Conservation (phyloP, 805 yeast genomes). For the Nakazawaea ambrosiae region DNA sequence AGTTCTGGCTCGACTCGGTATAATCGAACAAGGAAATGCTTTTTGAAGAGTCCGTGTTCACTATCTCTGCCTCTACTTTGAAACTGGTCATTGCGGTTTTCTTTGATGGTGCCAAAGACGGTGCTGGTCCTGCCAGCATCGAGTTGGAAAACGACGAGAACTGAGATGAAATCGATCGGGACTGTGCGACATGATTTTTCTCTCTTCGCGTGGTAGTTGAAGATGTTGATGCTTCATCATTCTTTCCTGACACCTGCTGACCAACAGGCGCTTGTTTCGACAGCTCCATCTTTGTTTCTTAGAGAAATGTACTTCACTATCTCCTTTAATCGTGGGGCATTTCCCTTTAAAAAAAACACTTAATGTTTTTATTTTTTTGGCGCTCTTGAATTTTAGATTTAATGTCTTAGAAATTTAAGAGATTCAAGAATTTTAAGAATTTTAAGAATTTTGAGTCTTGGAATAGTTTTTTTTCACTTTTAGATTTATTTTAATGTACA, state of each 20-base stretch:
- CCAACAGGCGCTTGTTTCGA: too few relatives aligned
- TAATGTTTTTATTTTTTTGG: background rate
- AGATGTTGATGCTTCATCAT: too few relatives aligned
- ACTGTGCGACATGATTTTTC: too few relatives aligned
- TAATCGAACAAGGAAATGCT: slow-evolving; percentile 7
- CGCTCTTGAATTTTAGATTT: background rate
- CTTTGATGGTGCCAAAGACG: background rate
- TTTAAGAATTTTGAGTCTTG: too few relatives aligned
- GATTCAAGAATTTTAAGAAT: background rate
- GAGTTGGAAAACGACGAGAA: background rate
- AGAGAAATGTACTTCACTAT: too few relatives aligned
- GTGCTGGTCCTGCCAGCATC: background rate
- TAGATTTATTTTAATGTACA: too few relatives aligned
- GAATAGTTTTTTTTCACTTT: too few relatives aligned
- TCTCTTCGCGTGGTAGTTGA: too few relatives aligned
- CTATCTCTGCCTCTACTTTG: slow-evolving; percentile 11
- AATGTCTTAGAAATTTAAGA: background rate
- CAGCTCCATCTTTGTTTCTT: too few relatives aligned
- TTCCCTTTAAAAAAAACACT: too few relatives aligned
- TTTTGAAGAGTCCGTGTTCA: slow-evolving; percentile 6
- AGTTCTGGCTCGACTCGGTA: background rate
- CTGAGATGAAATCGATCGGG: too few relatives aligned
- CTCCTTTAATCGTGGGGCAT: background rate
- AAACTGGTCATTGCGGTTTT: slow-evolving; percentile 1
- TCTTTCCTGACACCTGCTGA: too few relatives aligned